Conservation (phyloP, 2,329 filamentous ascomycete species). For the Cadophora sp. region DNA sequence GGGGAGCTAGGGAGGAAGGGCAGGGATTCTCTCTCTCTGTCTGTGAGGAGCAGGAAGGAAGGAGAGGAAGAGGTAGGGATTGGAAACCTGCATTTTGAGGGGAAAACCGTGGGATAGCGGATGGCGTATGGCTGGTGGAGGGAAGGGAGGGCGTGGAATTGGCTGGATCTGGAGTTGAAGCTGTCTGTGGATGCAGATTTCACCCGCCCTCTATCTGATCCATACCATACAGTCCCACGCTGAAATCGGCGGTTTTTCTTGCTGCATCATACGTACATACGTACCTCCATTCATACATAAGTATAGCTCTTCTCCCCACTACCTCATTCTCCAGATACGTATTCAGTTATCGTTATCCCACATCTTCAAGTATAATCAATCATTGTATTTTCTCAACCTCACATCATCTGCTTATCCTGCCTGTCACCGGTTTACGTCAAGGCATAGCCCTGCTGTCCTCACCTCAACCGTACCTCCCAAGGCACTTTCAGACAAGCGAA, state of each 20-base stretch:
- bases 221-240: neutral
- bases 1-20: neutral
- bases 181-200: neutral
- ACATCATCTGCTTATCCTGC: neutral
- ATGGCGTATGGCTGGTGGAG: neutral
- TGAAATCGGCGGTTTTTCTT: constrained; percentile 3
- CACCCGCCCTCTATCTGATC: too few species aligned
- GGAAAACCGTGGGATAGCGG: neutral
- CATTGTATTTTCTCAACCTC: neutral
- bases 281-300: neutral
- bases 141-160: neutral
- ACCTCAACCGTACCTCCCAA: neutral
- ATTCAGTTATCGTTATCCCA: constrained; percentile 10
- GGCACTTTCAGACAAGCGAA: constrained; percentile 13
- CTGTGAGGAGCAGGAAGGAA: neutral
- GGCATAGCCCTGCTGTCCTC: neutral
- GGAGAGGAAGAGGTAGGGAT: neutral
- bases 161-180: neutral
- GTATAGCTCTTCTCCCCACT: neutral
- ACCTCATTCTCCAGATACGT: neutral
- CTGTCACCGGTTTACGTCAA: neutral
- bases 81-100: constrained; percentile 1
- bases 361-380: neutral
- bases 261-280: neutral
- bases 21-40: too few species aligned